These are phyloP conservation scores for Fremontodendron californicum DNA, from an alignment of 345 rosid genomes.

Conservation along the genomic window DNA sequence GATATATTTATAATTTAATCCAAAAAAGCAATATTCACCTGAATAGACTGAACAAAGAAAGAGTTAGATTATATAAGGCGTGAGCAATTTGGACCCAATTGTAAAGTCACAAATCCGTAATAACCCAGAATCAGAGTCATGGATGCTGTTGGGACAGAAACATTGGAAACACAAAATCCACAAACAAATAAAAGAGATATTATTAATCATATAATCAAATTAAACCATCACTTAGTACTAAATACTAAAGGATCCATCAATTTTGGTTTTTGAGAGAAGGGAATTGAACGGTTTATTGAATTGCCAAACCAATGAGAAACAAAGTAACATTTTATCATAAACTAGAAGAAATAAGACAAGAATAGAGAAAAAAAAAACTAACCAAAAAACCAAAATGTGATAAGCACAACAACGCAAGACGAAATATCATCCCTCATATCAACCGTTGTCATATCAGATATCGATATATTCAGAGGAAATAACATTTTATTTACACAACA, in stretches of 20 bases:
- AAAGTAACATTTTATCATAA: neutral
- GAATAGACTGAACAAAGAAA: conserved; percentile 42
- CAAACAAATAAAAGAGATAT: too few species aligned
- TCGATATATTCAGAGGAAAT: conserved; percentile 20
- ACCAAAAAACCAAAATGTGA: conserved; percentile 56
- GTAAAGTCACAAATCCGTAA: conserved; percentile 39
- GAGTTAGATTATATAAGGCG: conserved; percentile 35
- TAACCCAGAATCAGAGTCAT: too few species aligned
- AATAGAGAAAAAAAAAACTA: too few species aligned
- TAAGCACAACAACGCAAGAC: conserved; percentile 34
- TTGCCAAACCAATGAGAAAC: neutral
- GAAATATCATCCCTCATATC: conserved; percentile 35
- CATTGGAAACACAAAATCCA: neutral
- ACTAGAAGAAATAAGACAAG: too few species aligned
- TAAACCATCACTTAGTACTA: too few species aligned
- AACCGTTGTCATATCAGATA: conserved; percentile 13
- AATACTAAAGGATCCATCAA: too few species aligned
- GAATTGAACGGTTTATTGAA: neutral
- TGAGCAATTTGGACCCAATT: conserved; percentile 43
- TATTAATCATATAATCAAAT: too few species aligned
- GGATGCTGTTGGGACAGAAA: too few species aligned
- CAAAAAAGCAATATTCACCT: too few species aligned
- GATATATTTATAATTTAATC: too few species aligned
- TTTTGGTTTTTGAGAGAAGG: neutral
- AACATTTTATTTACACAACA: too few species aligned